Evolutionary conservation across 352 stramenopile genomes (phyloP).

Genomic region (Pythium inflatum): DNA sequence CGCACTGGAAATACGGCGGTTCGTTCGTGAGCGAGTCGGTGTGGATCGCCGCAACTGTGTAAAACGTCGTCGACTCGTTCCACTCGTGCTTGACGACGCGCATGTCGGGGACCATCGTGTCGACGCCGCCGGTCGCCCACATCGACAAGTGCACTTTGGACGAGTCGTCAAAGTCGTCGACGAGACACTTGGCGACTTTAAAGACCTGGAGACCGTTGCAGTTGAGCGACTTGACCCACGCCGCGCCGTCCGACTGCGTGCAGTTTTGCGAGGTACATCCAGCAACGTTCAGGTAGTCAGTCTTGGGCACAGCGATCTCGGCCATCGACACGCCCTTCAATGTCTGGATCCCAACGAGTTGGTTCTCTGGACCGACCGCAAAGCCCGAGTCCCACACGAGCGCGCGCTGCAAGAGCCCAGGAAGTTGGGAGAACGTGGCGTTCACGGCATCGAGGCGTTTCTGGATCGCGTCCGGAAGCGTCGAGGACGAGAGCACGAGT

Average conservation of each 20-base stretch:
- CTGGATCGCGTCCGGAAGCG: constrained; percentile 21
- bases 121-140: constrained; percentile 32
- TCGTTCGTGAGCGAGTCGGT: not conserved
- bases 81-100: constrained; percentile 30
- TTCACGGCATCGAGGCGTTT: constrained; percentile 9
- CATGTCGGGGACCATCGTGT: constrained; percentile 32
- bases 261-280: constrained; percentile 35
- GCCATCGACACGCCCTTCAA: constrained; percentile 29
- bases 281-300: constrained; percentile 25
- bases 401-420: constrained; percentile 32
- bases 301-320: constrained; percentile 27
- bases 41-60: not conserved
- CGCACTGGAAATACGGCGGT: not conserved
- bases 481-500: not conserved
- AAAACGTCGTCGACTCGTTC: not conserved
- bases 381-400: constrained; percentile 31
- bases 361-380: constrained; percentile 23
- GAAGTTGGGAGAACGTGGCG: constrained; percentile 24
- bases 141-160: constrained; percentile 37
- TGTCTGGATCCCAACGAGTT: constrained; percentile 29
- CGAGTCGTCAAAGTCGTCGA: constrained; percentile 34
- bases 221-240: constrained; percentile 34
- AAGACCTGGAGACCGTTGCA: constrained; percentile 36
- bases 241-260: constrained; percentile 34
- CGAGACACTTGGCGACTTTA: constrained; percentile 26